Base-by-base conservation (phyloP, 2,329 filamentous ascomycete genomes). In the Dactylellina haptotyla region DNA sequence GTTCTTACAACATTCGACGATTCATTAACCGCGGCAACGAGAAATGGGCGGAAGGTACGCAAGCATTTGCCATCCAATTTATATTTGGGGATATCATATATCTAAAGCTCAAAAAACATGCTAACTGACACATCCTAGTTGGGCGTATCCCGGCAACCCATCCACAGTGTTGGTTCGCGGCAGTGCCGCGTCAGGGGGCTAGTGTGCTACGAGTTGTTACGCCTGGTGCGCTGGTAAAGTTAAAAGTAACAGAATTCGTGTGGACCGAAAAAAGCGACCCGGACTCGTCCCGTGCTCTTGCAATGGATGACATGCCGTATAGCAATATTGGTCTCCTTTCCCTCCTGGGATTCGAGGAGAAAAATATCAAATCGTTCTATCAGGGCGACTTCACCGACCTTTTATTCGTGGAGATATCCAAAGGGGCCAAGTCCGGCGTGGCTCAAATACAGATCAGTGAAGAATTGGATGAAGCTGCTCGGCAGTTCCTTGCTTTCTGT, bases 161-260 rank as follows among this genome's bases (percentile, higher is more conserved):
- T 53, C 48, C 48, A 16, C 8, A 53, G 20, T 53, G 48, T 34
- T 53, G 23, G 16, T 53, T 53, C 48, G 28, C 48, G 26, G 48
- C 48, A 34, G 28, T 32, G 4, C 48, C 26, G 9, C 48, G n/a
- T n/a, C 23, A 20, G 14, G 16, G 32, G 14, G 23, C 48, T 32
- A 30, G 14, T 32, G 14, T 53, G 18, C 48, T 53, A 9, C 48
- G 48, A 30, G 25, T 53, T 20, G 26, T 53, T 20, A 25, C 25
- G 8, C 26, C 12, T 32, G 14, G 20, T 48, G 4, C n/a, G n/a
- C n/a, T n/a, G n/a, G n/a, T n/a, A n/a, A n/a, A n/a, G n/a, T n/a
- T 8, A 8, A 3, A 5, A 23, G 20, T 48, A 25, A 25, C 20
- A 25, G 43, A 48, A 48, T 48, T 48, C 20, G 16, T 25, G 16